phyloP scores from a whole-genome alignment of 2,329 filamentous ascomycete genomes.

The Mycosphaerella arachidis region DNA sequence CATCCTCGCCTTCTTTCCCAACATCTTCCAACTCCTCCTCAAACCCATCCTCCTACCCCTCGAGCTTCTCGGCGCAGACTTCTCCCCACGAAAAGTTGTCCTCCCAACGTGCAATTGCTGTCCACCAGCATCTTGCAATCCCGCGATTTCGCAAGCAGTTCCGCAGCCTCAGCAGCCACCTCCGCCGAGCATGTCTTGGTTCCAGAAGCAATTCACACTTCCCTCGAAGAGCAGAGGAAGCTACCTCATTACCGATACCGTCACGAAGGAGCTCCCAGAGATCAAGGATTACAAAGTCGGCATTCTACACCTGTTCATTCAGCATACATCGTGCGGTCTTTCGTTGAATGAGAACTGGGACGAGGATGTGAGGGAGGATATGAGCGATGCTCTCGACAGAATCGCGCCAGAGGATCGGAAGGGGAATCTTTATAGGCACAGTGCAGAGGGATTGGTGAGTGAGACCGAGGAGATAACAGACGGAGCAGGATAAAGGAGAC shows the following conservation, averaged over 20 bases:
- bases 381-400: constrained; percentile 84
- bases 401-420: constrained; percentile 75
- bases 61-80: constrained; percentile 25
- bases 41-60: constrained; percentile 34
- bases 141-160: constrained; percentile 20
- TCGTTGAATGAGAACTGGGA: constrained; percentile 92
- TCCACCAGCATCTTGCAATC: constrained; percentile 26
- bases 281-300: constrained; percentile 79
- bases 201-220: constrained; percentile 78
- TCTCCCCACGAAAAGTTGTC: constrained; percentile 28
- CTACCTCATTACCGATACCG: constrained; percentile 80
- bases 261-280: constrained; percentile 70
- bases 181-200: constrained; percentile 56
- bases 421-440: constrained; percentile 72
- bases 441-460: constrained; percentile 62
- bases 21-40: constrained; percentile 40
- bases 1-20: constrained; percentile 49
- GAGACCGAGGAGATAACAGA: background rate
- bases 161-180: constrained; percentile 4
- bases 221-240: constrained; percentile 73
- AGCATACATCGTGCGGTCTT: constrained; percentile 90
- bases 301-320: constrained; percentile 82
- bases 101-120: constrained; percentile 33
- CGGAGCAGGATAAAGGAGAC: constrained; percentile 3
- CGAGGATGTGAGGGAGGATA: constrained; percentile 75